phyloP scores from a whole-genome alignment of 129 eudicot species.

The Mikania micrantha region DNA sequence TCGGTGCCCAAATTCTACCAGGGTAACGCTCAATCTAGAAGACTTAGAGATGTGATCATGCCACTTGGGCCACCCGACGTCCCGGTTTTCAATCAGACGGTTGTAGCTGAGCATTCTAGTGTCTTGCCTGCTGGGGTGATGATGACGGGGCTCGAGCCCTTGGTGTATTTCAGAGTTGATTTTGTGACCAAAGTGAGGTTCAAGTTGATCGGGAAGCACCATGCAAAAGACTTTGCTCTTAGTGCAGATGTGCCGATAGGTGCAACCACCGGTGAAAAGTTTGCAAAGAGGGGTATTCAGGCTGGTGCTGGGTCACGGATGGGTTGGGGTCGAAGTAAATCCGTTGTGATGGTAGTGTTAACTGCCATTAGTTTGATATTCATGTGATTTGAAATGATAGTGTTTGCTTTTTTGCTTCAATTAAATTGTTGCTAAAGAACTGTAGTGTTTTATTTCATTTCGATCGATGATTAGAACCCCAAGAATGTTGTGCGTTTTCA shows the following conservation, averaged over 20 bases:
- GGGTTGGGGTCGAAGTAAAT: neutral
- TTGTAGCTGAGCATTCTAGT: constrained; percentile 5
- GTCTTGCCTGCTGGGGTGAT: constrained; percentile 7
- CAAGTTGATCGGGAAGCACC: constrained; percentile 11
- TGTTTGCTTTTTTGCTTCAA: neutral
- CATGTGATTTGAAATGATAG: neutral
- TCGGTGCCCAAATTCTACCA: constrained; percentile 24
- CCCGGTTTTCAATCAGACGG: constrained; percentile 13
- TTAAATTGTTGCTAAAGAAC: neutral
- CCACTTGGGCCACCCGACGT: neutral
- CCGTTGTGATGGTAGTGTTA: neutral
- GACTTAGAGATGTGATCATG: constrained; percentile 9
- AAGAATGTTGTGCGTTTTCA: too few relatives aligned
- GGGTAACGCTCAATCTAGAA: constrained; percentile 23
- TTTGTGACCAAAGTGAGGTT: constrained; percentile 19
- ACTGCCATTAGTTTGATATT: neutral
- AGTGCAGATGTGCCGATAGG: constrained; percentile 24
- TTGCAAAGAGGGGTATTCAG: constrained; percentile 19
- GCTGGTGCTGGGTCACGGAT: constrained; percentile 1
- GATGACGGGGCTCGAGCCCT: constrained; percentile 13
- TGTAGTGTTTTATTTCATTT: too few relatives aligned
- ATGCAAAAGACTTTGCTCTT: constrained; percentile 13
- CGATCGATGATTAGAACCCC: too few relatives aligned
- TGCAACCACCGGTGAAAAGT: constrained; percentile 15
- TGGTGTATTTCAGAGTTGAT: constrained; percentile 15